Percentiles rank a stretch among this genome's conserved stretches.
phyloP scores from a whole-genome alignment of 2,329 filamentous ascomycete genomes.

The Didymella lethalis region DNA sequence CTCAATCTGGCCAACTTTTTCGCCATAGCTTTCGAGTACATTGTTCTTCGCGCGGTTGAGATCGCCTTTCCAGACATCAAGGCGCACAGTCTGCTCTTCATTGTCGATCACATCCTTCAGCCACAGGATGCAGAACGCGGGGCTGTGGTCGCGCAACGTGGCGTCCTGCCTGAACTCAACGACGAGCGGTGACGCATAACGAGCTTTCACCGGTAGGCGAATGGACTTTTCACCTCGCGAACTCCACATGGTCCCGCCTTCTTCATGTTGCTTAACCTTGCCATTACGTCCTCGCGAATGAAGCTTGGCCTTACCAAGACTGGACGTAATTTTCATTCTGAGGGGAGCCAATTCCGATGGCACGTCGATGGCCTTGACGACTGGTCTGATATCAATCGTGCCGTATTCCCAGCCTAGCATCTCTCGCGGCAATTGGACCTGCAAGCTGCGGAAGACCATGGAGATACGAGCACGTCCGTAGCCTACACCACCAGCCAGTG shows the following conservation, averaged over 20 bases:
- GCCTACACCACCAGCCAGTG: constrained; percentile 75
- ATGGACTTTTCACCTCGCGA: constrained; percentile 57
- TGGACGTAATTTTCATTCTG: constrained; percentile 67
- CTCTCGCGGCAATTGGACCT: constrained; percentile 66
- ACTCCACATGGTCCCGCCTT: constrained; percentile 60
- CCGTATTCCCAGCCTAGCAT: constrained; percentile 76
- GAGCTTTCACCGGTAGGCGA: constrained; percentile 66
- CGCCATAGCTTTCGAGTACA: constrained; percentile 60
- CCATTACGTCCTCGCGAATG: constrained; percentile 52
- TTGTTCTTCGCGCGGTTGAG: constrained; percentile 62
- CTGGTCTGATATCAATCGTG: constrained; percentile 69
- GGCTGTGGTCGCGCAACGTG: constrained; percentile 61
- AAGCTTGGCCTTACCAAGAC: constrained; percentile 66
- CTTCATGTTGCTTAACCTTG: constrained; percentile 38
- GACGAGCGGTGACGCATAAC: constrained; percentile 65
- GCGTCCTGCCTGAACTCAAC: constrained; percentile 67
- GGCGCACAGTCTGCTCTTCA: constrained; percentile 64
- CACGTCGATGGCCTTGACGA: constrained; percentile 59
- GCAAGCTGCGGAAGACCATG: constrained; percentile 75
- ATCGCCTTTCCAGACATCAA: constrained; percentile 73
- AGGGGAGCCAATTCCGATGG: constrained; percentile 59
- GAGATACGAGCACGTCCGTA: constrained; percentile 74
- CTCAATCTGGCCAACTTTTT: constrained; percentile 66
- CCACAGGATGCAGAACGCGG: constrained; percentile 72
- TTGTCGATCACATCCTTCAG: constrained; percentile 74